Base-by-base conservation (phyloP, 352 stramenopile genomes). In the Pythium diclinum region DNA sequence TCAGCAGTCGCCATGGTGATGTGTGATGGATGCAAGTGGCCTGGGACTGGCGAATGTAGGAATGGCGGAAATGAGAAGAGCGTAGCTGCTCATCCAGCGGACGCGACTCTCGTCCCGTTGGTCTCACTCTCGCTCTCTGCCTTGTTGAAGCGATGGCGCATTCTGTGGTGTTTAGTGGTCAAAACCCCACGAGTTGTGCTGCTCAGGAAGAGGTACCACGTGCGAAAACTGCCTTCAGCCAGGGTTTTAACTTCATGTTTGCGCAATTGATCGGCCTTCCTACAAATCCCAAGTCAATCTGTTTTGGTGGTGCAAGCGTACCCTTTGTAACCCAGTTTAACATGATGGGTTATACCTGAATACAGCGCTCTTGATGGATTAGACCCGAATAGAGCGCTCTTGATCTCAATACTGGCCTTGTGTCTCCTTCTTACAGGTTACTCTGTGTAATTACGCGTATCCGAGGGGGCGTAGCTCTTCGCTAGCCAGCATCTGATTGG, bases 101-200 rank as follows among this genome's bases (percentile, higher is more conserved):
- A 55, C 48, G 7, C 32, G 36, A 28, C 25, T n/a, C 11, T 16
- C 17, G 17, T 51, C 44, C 44, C 44, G 44, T 11, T 23, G 44
- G 44, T 48, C 42, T 23, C 16, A 6, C 13, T 48, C 33, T 28
- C 25, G 25, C 25, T 28, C 33, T 9, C 28, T 52, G 46, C 8
- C 25, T 38, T 36, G 59, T 59, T 65, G 59, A 57, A 65, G 57
- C 44, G 53, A 63, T 63, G 49, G 57, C 57, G 44, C 57, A 63
- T 56, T 32, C 57, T n/a, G n/a, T 9, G 56, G 33, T n/a, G 44
- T 5, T 51, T 51, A 51, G 44, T 51, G 44, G 44, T 19, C n/a
- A 10, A 30, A 28, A 51, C 10, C 11, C 44, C 6, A 11, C 10
- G 4, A 42, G 40, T 11, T 11, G 44, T 32, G 44, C 44, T 28